Evolutionary conservation across 495 filamentous ascomycete species (phyloP).

Genomic region (Rhizodiscina lignyota): DNA sequence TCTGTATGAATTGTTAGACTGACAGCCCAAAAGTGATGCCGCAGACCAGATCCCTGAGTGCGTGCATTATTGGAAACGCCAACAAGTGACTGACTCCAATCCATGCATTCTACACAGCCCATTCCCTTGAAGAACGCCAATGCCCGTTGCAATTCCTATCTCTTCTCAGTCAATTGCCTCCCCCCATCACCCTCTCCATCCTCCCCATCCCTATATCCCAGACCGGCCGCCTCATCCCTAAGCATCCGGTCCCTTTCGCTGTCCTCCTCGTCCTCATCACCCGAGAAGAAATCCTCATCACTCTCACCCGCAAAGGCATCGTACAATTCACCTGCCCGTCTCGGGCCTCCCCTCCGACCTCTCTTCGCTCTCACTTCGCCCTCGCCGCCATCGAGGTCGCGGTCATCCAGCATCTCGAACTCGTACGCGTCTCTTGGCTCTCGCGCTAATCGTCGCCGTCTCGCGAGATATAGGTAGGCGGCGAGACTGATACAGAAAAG

Average conservation of each 20-base stretch:
- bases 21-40: no score
- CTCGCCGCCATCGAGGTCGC: conserved; percentile 16
- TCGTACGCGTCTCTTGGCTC: conserved; percentile 76
- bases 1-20: no score
- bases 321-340: conserved; percentile 71
- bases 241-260: conserved; percentile 14
- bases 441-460: conserved; percentile 56
- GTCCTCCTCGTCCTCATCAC: conserved; percentile 29
- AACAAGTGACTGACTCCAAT: no score
- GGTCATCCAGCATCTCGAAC: conserved; percentile 76
- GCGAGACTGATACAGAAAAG: conserved; percentile 69
- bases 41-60: no score
- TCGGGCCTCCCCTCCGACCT: conserved; percentile 22
- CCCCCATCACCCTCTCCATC: no score
- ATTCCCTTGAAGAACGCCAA: no score
- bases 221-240: no score
- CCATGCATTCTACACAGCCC: no score
- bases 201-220: no score
- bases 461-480: conserved; percentile 61
- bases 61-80: no score
- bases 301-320: conserved; percentile 78
- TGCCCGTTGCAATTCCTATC: no score
- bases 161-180: no score
- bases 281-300: conserved; percentile 52
- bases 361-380: conserved; percentile 16